These are phyloP conservation scores for Monascus ruber DNA, from an alignment of 2,329 filamentous ascomycete genomes.

Conservation along the genomic window DNA sequence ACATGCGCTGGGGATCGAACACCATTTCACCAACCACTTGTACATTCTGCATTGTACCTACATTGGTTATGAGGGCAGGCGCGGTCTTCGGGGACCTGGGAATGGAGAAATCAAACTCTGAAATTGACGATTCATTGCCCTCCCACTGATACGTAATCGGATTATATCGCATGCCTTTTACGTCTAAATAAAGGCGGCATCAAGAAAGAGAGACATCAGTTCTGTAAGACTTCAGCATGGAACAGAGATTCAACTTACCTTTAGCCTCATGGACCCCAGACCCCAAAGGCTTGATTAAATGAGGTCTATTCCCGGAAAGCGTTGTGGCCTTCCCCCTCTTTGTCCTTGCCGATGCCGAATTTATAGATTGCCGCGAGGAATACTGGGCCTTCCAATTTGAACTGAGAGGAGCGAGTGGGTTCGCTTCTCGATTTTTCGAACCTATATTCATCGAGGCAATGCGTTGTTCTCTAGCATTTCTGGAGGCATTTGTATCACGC, in stretches of 20 bases:
- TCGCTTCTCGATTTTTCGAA: slow-evolving; percentile 27
- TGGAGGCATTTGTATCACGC: slow-evolving; percentile 54
- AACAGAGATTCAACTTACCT: slow-evolving; percentile 45
- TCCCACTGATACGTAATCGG: slow-evolving; percentile 81
- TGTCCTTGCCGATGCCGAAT: slow-evolving; percentile 38
- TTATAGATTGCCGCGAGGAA: slow-evolving; percentile 39
- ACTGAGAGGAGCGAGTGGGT: slow-evolving; percentile 40
- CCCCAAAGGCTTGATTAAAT: slow-evolving; percentile 76
- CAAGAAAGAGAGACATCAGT: no score
- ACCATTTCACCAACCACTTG: slow-evolving; percentile 98
- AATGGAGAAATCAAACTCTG: slow-evolving; percentile 58
- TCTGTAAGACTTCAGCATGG: no score
- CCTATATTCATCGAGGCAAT: slow-evolving; percentile 34
- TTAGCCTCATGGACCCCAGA: slow-evolving; percentile 63
- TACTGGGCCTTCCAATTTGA: slow-evolving; percentile 51
- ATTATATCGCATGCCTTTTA: slow-evolving; percentile 96
- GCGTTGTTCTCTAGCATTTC: slow-evolving; percentile 52
- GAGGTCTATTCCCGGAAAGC: slow-evolving; percentile 50
- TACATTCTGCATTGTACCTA: slow-evolving; percentile 71
- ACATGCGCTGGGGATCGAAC: slow-evolving; percentile 94
- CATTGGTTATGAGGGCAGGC: slow-evolving; percentile 76
- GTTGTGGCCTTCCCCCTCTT: slow-evolving; percentile 28
- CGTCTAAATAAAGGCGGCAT: slow-evolving; percentile 39
- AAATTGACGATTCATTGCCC: slow-evolving; percentile 80
- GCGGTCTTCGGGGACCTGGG: slow-evolving; percentile 33